Evolutionary conservation across 2,329 filamentous ascomycete species (phyloP).

Genomic region (Diaporthe longicolla): DNA sequence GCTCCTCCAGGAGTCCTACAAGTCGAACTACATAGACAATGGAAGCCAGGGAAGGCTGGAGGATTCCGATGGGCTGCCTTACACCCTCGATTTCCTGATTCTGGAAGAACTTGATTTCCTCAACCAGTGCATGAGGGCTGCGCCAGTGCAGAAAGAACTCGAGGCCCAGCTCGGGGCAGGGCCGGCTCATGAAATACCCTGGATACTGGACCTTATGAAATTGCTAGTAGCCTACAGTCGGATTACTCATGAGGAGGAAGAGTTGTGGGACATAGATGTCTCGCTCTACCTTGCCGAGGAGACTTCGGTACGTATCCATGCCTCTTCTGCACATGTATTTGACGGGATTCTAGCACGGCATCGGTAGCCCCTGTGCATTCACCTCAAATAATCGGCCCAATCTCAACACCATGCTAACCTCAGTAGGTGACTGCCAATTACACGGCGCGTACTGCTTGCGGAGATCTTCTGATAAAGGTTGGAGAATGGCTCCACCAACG

Average conservation of each 20-base stretch:
- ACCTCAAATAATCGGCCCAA: not conserved
- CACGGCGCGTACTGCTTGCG: conserved; percentile 91
- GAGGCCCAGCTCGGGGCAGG: conserved; percentile 79
- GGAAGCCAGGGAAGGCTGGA: conserved; percentile 90
- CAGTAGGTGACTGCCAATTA: conserved; percentile 88
- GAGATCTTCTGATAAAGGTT: conserved; percentile 91
- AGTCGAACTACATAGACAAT: conserved; percentile 86
- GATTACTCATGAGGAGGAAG: conserved; percentile 93
- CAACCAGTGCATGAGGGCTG: conserved; percentile 89
- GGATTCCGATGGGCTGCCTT: conserved; percentile 91
- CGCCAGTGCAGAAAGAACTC: conserved; percentile 91
- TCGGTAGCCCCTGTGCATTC: not conserved
- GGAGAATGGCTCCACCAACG: conserved; percentile 88
- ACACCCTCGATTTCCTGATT: conserved; percentile 93
- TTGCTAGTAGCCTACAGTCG: conserved; percentile 88
- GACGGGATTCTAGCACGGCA: not conserved
- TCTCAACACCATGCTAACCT: conserved; percentile 1
- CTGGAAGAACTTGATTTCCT: conserved; percentile 96
- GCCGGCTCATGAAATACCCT: conserved; percentile 75
- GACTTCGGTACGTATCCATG: conserved; percentile 71
- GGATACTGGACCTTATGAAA: conserved; percentile 91
- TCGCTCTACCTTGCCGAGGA: conserved; percentile 97
- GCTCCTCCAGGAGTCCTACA: conserved; percentile 79
- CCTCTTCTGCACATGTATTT: not conserved
- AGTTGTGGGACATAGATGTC: conserved; percentile 95